A percentile compares a stretch with the other conserved stretches of the same genome.
Conservation (phyloP, 306 rosid genomes). For the Trifolium fragiferum region DNA sequence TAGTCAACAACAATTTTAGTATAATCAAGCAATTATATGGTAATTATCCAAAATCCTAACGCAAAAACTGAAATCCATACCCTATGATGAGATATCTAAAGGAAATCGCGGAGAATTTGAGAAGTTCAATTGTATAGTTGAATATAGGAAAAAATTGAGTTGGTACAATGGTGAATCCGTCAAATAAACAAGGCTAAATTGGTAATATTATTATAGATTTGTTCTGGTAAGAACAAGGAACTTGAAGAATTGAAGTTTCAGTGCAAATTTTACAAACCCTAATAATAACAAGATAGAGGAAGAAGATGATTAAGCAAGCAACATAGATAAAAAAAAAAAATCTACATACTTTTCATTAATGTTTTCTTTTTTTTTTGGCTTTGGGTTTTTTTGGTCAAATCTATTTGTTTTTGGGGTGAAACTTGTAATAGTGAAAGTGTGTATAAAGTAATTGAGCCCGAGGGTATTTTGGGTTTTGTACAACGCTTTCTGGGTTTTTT, state of each 20-base stretch:
- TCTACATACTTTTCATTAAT: constrained; percentile 42
- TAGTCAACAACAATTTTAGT: constrained; percentile 37
- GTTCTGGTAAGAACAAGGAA: constrained; percentile 34
- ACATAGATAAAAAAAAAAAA: constrained; percentile 34
- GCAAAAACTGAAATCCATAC: constrained; percentile 24
- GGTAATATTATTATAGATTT: constrained; percentile 9
- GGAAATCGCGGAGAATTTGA: constrained; percentile 42
- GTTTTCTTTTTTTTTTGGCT: constrained; percentile 8
- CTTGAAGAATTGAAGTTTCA: constrained; percentile 39
- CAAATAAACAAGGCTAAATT: constrained; percentile 1
- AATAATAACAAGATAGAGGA: constrained; percentile 37
- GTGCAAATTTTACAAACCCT: constrained; percentile 45
- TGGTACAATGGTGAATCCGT: constrained; percentile 32
- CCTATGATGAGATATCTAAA: constrained; percentile 36
- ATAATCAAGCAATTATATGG: constrained; percentile 28
- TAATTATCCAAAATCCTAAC: constrained; percentile 37
- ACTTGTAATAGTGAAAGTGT: constrained; percentile 10
- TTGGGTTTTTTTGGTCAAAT: constrained; percentile 32
- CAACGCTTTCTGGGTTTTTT: background rate
- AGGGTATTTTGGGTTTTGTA: constrained; percentile 21
- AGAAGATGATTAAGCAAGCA: constrained; percentile 44
- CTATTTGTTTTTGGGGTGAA: background rate
- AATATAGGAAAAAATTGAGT: constrained; percentile 21
- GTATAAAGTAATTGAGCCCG: constrained; percentile 39
- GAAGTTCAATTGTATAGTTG: constrained; percentile 25